phyloP scores from a whole-genome alignment of 75 land plant species.

The Adiantum capillusveneris region DNA sequence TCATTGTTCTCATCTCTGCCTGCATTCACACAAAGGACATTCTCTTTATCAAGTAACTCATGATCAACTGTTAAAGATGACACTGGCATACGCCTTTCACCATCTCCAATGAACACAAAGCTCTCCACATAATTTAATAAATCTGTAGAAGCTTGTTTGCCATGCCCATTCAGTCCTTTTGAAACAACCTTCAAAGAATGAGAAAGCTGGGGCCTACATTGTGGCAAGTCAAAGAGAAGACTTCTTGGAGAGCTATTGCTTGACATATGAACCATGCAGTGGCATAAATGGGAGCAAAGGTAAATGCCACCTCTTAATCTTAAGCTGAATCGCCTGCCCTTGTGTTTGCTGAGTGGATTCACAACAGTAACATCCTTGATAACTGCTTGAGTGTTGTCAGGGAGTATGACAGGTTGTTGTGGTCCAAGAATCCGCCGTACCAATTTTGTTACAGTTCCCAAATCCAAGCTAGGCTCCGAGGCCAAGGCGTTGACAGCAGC shows the following conservation, averaged over 20 bases:
- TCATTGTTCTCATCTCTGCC: not conserved
- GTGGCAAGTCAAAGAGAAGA: not conserved
- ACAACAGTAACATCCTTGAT: conserved; percentile 2
- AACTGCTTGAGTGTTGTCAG: not conserved
- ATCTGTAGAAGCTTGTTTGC: conserved; percentile 2
- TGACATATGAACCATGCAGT: conserved; percentile 43
- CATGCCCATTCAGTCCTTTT: not conserved
- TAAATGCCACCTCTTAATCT: conserved; percentile 42
- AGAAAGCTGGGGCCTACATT: conserved; percentile 6
- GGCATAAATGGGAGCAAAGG: conserved; percentile 35
- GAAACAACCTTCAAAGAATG: conserved; percentile 1
- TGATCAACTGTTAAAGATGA: not conserved
- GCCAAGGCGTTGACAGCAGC: conserved; percentile 65
- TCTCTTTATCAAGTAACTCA: not conserved
- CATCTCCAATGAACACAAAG: not conserved
- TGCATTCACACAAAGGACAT: conserved; percentile 3
- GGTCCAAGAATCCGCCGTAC: conserved; percentile 36
- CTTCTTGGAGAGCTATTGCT: conserved; percentile 7
- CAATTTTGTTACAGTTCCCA: conserved; percentile 40
- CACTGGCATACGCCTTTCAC: conserved; percentile 3
- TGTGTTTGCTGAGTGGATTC: conserved; percentile 9
- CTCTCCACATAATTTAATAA: conserved; percentile 4
- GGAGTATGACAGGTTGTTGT: conserved; percentile 7
- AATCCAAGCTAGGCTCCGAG: conserved; percentile 44
- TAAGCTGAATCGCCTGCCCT: conserved; percentile 12